A percentile compares a stretch with the other conserved stretches of the same genome.
Conservation (phyloP, 208 protist species). For the Trypanosoma theileri region DNA sequence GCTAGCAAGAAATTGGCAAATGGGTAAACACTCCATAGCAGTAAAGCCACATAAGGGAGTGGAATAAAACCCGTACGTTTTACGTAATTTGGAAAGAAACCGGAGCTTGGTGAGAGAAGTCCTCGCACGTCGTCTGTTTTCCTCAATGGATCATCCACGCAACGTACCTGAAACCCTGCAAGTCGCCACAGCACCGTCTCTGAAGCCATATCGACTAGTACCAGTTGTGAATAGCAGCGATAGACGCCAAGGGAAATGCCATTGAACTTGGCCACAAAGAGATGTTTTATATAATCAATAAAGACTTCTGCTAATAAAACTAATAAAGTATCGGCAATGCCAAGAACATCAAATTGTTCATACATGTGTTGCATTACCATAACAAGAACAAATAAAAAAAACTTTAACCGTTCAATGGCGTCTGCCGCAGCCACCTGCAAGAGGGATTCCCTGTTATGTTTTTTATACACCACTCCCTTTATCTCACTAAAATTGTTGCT, state of each 20-base stretch:
- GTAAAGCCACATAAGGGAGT: conserved; percentile 41
- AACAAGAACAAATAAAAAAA: conserved; percentile 82
- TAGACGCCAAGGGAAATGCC: conserved; percentile 66
- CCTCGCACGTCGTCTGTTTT: background rate
- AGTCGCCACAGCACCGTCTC: conserved; percentile 48
- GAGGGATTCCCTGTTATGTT: conserved; percentile 80
- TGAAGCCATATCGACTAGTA: conserved; percentile 39
- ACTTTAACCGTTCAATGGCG: conserved; percentile 89
- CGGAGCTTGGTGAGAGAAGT: conserved; percentile 35
- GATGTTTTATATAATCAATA: conserved; percentile 91
- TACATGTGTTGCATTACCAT: conserved; percentile 66
- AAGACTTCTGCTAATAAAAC: conserved; percentile 65
- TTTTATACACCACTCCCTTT: conserved; percentile 94
- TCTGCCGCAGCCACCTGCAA: conserved; percentile 85
- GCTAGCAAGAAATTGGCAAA: conserved; percentile 29
- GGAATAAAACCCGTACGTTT: conserved; percentile 42
- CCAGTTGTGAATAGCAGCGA: conserved; percentile 44
- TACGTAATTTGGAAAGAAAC: conserved; percentile 50
- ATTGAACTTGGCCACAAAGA: conserved; percentile 92
- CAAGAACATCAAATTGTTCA: conserved; percentile 36
- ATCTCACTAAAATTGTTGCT: conserved; percentile 94
- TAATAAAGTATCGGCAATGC: conserved; percentile 34
- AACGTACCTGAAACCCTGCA: conserved; percentile 18
- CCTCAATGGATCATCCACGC: conserved; percentile 17
- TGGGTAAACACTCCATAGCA: conserved; percentile 44